phyloP scores from a whole-genome alignment of 208 protist species.

The Leishmania mexicana region DNA sequence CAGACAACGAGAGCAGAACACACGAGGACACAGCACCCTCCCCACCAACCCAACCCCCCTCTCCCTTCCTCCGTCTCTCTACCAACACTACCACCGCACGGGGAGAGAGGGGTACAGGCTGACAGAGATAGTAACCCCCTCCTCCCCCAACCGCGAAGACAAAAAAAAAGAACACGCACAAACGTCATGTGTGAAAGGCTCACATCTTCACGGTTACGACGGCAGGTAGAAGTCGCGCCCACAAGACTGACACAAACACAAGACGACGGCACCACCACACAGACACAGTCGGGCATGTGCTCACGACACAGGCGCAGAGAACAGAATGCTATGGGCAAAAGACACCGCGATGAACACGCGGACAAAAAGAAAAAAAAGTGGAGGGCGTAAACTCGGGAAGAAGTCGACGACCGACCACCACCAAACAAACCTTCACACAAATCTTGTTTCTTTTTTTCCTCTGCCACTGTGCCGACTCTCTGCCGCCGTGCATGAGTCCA shows the following conservation, averaged over 20 bases:
- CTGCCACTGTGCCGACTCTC: not conserved
- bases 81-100: not conserved
- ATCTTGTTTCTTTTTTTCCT: not conserved
- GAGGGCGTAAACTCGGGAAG: not conserved
- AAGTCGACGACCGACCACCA: not conserved
- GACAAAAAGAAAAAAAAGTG: not conserved
- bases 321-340: not conserved
- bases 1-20: not conserved
- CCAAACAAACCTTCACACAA: not conserved
- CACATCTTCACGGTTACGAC: not conserved
- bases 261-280: not conserved
- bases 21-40: not conserved
- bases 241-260: not conserved
- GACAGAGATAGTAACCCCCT: not conserved
- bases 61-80: not conserved
- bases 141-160: not conserved
- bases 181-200: not conserved
- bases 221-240: not conserved
- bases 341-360: not conserved
- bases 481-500: not conserved
- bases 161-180: not conserved
- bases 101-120: not conserved
- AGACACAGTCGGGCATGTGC: not conserved
- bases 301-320: not conserved
- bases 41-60: too few species aligned